These are phyloP conservation scores for Aspergillus sparsus DNA, from an alignment of 495 filamentous ascomycete genomes.

Conservation along the genomic window DNA sequence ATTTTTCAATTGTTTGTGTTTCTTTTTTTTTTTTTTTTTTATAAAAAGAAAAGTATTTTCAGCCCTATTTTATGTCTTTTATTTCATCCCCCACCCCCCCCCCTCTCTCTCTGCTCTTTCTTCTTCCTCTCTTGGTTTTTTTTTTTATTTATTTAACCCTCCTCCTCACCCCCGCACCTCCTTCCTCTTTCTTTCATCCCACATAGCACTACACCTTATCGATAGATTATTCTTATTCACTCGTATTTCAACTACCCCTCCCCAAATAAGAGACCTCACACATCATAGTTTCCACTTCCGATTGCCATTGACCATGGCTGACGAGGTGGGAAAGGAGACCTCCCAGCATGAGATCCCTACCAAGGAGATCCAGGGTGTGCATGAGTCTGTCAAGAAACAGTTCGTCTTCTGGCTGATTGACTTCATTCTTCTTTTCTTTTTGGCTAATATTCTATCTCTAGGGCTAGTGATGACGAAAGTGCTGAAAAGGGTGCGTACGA, in stretches of 20 bases:
- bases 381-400: constrained; percentile 9
- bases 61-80: constrained; percentile 5
- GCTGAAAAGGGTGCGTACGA: constrained; percentile 39
- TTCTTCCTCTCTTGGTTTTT: neutral
- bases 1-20: too few relatives aligned
- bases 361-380: constrained; percentile 4
- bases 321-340: constrained; percentile 6
- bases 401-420: constrained; percentile 2
- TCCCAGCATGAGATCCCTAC: neutral
- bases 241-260: neutral
- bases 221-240: neutral
- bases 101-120: neutral
- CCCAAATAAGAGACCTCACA: neutral
- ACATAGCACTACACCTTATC: neutral
- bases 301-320: constrained; percentile 15
- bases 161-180: neutral
- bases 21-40: too few relatives aligned
- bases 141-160: neutral
- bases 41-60: too few relatives aligned
- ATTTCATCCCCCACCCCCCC: neutral
- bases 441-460: constrained; percentile 12
- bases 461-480: constrained; percentile 22
- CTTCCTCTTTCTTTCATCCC: constrained; percentile 1
- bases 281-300: neutral
- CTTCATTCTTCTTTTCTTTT: neutral